Evolutionary conservation across 2,329 filamentous ascomycete genomes (phyloP).

Genomic region (Macrophomina phaseolina): DNA sequence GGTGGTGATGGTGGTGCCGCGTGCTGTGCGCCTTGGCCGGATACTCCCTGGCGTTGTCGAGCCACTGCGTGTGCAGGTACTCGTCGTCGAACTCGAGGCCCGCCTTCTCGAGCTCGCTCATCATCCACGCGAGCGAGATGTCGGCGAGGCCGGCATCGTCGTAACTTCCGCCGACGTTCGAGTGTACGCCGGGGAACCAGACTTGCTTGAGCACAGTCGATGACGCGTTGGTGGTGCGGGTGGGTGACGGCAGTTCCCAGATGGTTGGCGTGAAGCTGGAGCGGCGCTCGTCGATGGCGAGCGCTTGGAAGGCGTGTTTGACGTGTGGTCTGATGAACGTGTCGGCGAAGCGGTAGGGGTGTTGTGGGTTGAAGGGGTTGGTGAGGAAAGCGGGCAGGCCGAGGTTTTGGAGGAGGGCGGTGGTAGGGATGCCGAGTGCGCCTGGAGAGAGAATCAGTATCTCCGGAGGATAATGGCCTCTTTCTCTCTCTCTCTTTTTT

Average conservation of each 20-base stretch:
- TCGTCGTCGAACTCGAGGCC: constrained; percentile 56
- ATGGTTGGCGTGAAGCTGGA: constrained; percentile 61
- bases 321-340: constrained; percentile 53
- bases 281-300: constrained; percentile 64
- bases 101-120: constrained; percentile 53
- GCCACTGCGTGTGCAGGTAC: constrained; percentile 40
- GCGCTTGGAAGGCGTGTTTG: constrained; percentile 64
- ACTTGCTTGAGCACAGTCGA: constrained; percentile 46
- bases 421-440: constrained; percentile 52
- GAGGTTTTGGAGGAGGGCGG: constrained; percentile 40
- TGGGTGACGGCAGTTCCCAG: constrained; percentile 49
- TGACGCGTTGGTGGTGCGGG: background rate
- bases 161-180: constrained; percentile 56
- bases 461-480: background rate
- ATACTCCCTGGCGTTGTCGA: background rate
- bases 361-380: constrained; percentile 27
- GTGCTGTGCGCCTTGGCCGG: background rate
- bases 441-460: background rate
- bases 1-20: background rate
- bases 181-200: constrained; percentile 57
- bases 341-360: constrained; percentile 45
- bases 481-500: no score
- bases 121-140: constrained; percentile 64
- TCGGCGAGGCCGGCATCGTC: constrained; percentile 56
- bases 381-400: constrained; percentile 45